Base-by-base conservation (phyloP, 306 rosid species). In the Malus orientalis region DNA sequence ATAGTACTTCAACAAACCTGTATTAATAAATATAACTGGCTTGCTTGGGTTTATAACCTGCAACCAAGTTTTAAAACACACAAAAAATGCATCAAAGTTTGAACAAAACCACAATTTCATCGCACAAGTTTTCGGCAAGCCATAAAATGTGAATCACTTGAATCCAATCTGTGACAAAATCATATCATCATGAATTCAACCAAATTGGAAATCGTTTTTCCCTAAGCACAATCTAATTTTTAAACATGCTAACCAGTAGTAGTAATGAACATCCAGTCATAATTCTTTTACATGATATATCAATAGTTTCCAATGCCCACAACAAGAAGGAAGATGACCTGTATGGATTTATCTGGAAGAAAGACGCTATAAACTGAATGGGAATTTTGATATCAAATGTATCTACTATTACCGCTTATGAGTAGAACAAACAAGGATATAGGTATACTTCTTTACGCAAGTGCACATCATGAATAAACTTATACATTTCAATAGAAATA, bases 1-100 rank as follows among this genome's bases (percentile, higher is more conserved):
- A 64, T 40, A 60, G 60, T 45, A 66, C 40, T 30, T 77, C 57
- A 49, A 71, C 84, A 33, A 76, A 92, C 98, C 98, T 78, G 97
- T 95, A 81, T 93, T 84, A 74, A 92, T 86, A 86, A 95, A 95
- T 85, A 95, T 81, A 76, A 92, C 98, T 27, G 97, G 91, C 79
- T 87, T 88, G 84, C 75, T 49, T 68, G 96, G 97, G 83, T 87
- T 82, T 80, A 95, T 73, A 83, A 87, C 90, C 97, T 95, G 96
- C 84, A 89, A 54, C 33, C 69, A 74, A 38, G 77, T 20, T 12
- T 19, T 20, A 22, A 57, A 14, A 59, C 30, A 38, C 25, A 38
- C 23, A 7, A 18, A 45, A 22, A 25, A 20, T 36, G 63, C 55
- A 54, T 18, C 44, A 55, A 30, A 14, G 60, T 27, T 51, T 4